phyloP scores from a whole-genome alignment of 805 yeast species.

The Kuraishia molischiana region DNA sequence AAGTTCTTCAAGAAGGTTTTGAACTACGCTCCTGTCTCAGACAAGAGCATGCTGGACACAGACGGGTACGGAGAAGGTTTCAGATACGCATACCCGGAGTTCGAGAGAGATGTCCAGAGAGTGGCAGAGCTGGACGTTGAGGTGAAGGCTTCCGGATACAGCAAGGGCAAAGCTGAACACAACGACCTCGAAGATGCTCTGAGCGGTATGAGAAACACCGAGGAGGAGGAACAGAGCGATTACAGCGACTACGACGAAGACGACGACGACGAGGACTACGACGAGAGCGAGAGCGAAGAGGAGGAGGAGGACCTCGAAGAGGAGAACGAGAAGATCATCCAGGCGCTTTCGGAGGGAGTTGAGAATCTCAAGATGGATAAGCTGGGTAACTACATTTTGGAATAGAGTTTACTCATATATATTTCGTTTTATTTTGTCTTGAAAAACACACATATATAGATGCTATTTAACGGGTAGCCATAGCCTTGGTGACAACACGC shows the following conservation, averaged over 20 bases:
- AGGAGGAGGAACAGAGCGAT: slow-evolving; percentile 19
- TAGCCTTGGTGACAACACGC: slow-evolving; percentile 97
- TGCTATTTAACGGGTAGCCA: slow-evolving; percentile 82
- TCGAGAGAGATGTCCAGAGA: slow-evolving; percentile 67
- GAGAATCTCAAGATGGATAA: slow-evolving; percentile 70
- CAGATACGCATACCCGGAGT: slow-evolving; percentile 68
- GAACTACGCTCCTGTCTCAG: slow-evolving; percentile 60
- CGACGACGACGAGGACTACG: slow-evolving; percentile 21
- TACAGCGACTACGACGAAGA: slow-evolving; percentile 30
- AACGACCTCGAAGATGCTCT: slow-evolving; percentile 73
- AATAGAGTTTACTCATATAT: slow-evolving; percentile 17
- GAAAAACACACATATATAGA: neutral
- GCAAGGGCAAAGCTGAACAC: slow-evolving; percentile 29
- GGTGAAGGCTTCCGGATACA: slow-evolving; percentile 86
- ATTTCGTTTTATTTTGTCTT: neutral
- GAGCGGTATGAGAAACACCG: slow-evolving; percentile 46
- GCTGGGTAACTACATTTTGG: slow-evolving; percentile 71
- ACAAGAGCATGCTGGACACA: slow-evolving; percentile 61
- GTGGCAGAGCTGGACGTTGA: slow-evolving; percentile 65
- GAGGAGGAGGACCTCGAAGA: slow-evolving; percentile 22
- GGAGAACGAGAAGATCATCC: slow-evolving; percentile 47
- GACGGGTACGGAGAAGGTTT: slow-evolving; percentile 80
- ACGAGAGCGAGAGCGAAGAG: slow-evolving; percentile 25
- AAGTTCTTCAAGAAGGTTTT: slow-evolving; percentile 74
- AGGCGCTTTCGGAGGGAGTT: slow-evolving; percentile 57